Evolutionary conservation across 345 rosid genomes (phyloP).

Genomic region (Populus davidiana): DNA sequence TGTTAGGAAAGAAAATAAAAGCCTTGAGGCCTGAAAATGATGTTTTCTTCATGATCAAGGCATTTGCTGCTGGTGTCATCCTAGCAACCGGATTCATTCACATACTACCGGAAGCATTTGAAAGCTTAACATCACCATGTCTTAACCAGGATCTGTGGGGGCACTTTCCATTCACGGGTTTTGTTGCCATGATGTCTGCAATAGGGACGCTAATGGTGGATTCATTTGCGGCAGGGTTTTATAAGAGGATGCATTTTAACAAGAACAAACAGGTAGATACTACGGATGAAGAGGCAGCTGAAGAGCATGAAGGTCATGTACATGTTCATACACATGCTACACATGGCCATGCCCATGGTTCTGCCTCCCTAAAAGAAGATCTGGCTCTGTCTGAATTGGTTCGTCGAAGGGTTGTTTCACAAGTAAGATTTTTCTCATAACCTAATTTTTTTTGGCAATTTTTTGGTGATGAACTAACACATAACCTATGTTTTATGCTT

Average conservation of each 20-base stretch:
- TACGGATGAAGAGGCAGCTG: slow-evolving; percentile 37
- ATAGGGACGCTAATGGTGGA: slow-evolving; percentile 57
- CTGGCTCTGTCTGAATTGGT: slow-evolving; percentile 29
- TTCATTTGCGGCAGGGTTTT: slow-evolving; percentile 46
- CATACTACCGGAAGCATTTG: slow-evolving; percentile 61
- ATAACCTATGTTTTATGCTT: not conserved
- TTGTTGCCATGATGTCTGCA: slow-evolving; percentile 55
- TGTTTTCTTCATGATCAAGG: slow-evolving; percentile 56
- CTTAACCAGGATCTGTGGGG: slow-evolving; percentile 44
- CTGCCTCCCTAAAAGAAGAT: slow-evolving; percentile 28
- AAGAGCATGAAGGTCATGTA: slow-evolving; percentile 43
- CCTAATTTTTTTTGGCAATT: not conserved
- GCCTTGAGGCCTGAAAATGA: slow-evolving; percentile 47
- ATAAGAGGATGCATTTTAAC: slow-evolving; percentile 38
- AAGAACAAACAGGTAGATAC: slow-evolving; percentile 18
- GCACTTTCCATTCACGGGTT: slow-evolving; percentile 54
- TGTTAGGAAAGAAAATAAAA: slow-evolving; percentile 35
- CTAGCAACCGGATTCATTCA: slow-evolving; percentile 66
- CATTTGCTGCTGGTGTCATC: slow-evolving; percentile 67
- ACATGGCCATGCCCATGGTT: slow-evolving; percentile 61
- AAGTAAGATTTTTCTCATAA: slow-evolving; percentile 24
- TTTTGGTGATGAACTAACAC: not conserved
- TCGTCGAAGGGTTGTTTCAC: slow-evolving; percentile 45
- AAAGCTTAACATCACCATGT: slow-evolving; percentile 50
- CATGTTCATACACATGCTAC: slow-evolving; percentile 66